These are phyloP conservation scores for Alternaria arborescens DNA, from an alignment of 2,329 filamentous ascomycete species.

Conservation along the genomic window DNA sequence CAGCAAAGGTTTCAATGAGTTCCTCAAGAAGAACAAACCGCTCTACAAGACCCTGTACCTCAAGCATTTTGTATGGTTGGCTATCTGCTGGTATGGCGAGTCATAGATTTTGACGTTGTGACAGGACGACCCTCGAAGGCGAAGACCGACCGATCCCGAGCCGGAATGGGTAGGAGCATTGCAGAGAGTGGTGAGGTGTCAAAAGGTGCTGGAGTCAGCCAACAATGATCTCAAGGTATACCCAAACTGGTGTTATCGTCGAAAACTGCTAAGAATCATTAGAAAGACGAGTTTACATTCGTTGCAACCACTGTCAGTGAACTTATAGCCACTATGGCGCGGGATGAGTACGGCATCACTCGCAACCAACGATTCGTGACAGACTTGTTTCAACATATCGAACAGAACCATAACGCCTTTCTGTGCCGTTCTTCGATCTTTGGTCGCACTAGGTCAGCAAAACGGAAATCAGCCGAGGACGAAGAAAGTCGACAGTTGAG, in stretches of 20 bases:
- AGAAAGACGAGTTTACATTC: constrained; percentile 47
- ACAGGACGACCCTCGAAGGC: constrained; percentile 52
- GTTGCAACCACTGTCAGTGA: constrained; percentile 53
- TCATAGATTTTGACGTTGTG: constrained; percentile 15
- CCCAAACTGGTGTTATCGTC: background rate
- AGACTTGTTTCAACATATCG: constrained; percentile 52
- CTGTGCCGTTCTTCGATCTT: constrained; percentile 69
- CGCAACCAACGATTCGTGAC: constrained; percentile 55
- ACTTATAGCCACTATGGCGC: constrained; percentile 43
- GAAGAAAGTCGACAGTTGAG: constrained; percentile 66
- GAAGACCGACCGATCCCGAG: constrained; percentile 34
- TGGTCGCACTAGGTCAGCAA: constrained; percentile 59
- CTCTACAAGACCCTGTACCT: constrained; percentile 72
- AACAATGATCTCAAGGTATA: constrained; percentile 53
- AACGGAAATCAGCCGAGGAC: constrained; percentile 51
- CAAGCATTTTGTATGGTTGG: constrained; percentile 59
- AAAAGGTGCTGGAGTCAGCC: constrained; percentile 58
- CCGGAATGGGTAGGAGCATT: constrained; percentile 44
- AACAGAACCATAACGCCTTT: constrained; percentile 66
- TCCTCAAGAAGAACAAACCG: constrained; percentile 65
- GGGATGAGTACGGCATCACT: constrained; percentile 55
- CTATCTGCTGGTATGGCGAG: background rate
- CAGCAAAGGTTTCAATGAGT: constrained; percentile 57
- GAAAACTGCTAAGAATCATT: constrained; percentile 6
- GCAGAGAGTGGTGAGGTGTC: constrained; percentile 39